Base-by-base conservation (phyloP, 2,329 filamentous ascomycete genomes). In the Fusarium virguliforme region DNA sequence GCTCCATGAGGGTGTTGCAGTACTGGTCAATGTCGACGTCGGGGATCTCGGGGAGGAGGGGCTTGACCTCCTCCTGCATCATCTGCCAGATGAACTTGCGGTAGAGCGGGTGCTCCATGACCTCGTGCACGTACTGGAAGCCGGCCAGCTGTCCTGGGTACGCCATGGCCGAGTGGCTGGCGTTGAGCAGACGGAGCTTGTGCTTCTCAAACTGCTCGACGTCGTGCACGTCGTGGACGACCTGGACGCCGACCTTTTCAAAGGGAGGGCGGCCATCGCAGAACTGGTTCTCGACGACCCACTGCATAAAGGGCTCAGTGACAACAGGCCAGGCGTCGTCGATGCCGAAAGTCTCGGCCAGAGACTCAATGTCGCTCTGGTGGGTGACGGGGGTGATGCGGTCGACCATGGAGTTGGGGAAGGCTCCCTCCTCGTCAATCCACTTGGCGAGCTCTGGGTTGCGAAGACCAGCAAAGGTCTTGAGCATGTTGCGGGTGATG, bases 321-420 rank as follows among this genome's bases (percentile, higher is more conserved):
- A 87, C 85, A 6, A 87, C 85, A 0, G 85, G 85, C 85, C 85
- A 87, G 4, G 79, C 75, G 70, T 87, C 85, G 71, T 85, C 79
- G 54, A 87, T 82, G 64, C 81, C 83, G 58, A 86, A 86, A 35
- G 77, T 68, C 8, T 83, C 77, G 0, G 83, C 81, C 12, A 87
- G 82, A 8, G 80, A 78, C 50, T 69, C 73, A 68, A 85, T 87
- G 77, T 87, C 85, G 61, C 74, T 75, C 13, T 80, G 71, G 5
- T 81, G 79, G 22, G 85, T 87, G 76, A 84, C 84, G 10, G 85
- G 85, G 1, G 85, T 87, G 74, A 87, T 87, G 60, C 85, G 85
- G 77, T 87, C 85, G 54, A 87, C 85, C 85, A 87, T 87, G 74
- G 83, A 79, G 79, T 87, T 87, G 76, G 85, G 85, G 82, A 87